Evolutionary conservation across 129 eudicot genomes (phyloP).

Genomic region (Flaveria sonorensis): DNA sequence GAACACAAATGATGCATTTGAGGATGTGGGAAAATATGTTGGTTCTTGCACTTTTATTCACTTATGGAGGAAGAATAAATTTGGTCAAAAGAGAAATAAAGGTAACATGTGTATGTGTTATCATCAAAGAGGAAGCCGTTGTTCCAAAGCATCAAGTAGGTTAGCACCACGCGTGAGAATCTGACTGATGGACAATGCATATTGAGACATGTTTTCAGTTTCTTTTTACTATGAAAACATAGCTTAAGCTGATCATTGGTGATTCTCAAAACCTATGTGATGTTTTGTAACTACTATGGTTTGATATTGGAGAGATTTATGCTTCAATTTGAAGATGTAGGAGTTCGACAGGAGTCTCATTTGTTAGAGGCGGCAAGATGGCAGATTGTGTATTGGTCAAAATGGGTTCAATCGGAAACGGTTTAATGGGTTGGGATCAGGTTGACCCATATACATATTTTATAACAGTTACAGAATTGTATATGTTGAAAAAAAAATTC

Average conservation of each 20-base stretch:
- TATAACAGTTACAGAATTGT: background rate
- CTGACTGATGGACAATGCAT: conserved; percentile 27
- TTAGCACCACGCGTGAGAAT: conserved; percentile 33
- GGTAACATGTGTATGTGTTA: conserved; percentile 23
- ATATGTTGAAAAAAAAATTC: background rate
- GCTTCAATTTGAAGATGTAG: background rate
- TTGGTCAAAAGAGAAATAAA: conserved; percentile 23
- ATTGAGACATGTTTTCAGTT: conserved; percentile 46
- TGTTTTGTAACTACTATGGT: conserved; percentile 31
- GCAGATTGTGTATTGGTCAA: background rate
- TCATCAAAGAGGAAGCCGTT: conserved; percentile 25
- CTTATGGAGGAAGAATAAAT: conserved; percentile 21
- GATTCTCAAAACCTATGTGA: conserved; percentile 50
- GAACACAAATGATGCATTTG: conserved; percentile 35
- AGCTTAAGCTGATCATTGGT: conserved; percentile 31
- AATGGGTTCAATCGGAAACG: background rate
- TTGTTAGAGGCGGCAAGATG: conserved; percentile 20
- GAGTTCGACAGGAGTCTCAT: background rate
- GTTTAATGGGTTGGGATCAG: conserved; percentile 3
- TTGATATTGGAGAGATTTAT: background rate
- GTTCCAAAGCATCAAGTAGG: conserved; percentile 50
- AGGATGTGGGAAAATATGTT: conserved; percentile 33
- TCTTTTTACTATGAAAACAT: conserved; percentile 23
- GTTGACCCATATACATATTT: background rate
- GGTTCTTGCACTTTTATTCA: conserved; percentile 30